These are phyloP conservation scores for Septoria petroselini DNA, from an alignment of 2,329 filamentous ascomycete species.

Conservation along the genomic window DNA sequence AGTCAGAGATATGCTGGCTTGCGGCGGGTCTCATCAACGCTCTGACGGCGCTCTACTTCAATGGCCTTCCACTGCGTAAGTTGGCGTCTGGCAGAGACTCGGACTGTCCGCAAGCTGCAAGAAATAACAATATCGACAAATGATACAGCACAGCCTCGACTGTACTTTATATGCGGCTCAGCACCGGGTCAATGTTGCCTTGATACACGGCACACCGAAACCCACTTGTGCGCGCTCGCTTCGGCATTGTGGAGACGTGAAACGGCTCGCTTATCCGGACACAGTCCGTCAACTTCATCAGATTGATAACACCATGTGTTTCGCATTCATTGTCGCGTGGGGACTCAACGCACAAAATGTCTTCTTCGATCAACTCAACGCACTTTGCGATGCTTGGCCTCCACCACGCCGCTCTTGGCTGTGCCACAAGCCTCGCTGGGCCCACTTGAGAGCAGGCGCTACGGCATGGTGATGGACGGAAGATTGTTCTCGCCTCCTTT, in stretches of 20 bases:
- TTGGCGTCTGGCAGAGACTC: no score
- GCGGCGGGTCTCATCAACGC: no score
- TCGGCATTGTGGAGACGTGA: background rate
- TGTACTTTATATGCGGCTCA: background rate
- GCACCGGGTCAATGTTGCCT: background rate
- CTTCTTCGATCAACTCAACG: background rate
- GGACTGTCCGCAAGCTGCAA: no score
- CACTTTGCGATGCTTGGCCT: slow-evolving; percentile 13
- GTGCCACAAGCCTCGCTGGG: slow-evolving; percentile 8
- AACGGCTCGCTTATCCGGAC: slow-evolving; percentile 1
- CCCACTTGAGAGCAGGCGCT: slow-evolving; percentile 8
- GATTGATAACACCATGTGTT: slow-evolving; percentile 3
- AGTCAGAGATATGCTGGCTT: no score
- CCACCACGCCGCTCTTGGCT: slow-evolving; percentile 7
- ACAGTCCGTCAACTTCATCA: background rate
- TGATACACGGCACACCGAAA: background rate
- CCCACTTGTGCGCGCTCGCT: background rate
- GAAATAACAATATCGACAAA: no score
- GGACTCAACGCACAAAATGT: background rate
- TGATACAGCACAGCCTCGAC: no score
- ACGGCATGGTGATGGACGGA: slow-evolving; percentile 5
- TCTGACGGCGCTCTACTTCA: no score
- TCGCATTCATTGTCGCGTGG: slow-evolving; percentile 10
- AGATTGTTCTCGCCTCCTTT: slow-evolving; percentile 5
- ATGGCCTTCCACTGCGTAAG: no score